Evolutionary conservation across 495 filamentous ascomycete genomes (phyloP), one percentile per base, ranked within the genome.

Genomic region (Oidiodendron maius): DNA sequence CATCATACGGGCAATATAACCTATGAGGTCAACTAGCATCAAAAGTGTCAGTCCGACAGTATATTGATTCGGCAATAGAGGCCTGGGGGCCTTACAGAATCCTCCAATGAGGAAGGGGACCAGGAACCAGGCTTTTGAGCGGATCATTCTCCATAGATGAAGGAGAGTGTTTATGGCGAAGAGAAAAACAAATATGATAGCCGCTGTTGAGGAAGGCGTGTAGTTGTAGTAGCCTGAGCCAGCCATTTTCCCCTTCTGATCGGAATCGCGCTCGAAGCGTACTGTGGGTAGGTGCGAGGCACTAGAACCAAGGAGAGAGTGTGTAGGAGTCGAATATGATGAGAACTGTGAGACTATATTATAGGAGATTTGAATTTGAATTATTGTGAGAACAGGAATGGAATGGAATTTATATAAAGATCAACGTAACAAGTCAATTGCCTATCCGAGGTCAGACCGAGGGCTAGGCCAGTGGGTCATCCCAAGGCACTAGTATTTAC

Each of bases 91-190:
- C 72, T 52, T 68, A 83, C 79, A 80, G 12, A 72, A 38, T 18
- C 76, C 71, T 9, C 80, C 82, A 22, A 83, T 57, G 9, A 79
- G 23, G 22, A 85, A 71, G 0, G 82, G 72, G 8, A 75, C 72
- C 39, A 85, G 78, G 60, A 78, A 85, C 75, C 75, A 84, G 4
- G 71, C 74, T 32, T 32, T 32, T n/a, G 28, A 8, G 28, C 28
- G 28, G 28, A 32, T 32, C 28, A 32, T 32, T 32, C n/a, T 8
- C 28, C 28, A 32, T 8, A 32, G 28, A 32, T 32, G 28, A n/a
- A 32, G 8, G 28, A 32, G n/a, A 32, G 28, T 32, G n/a, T 32
- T 32, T 32, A 32, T 32, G 28, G 28, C 28, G n/a, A 32, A 32
- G 28, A 32, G 28, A 32, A 32, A 32, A n/a, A 32, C n/a, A 32